Evolutionary conservation across 2,329 filamentous ascomycete genomes (phyloP).

Genomic region (Botrytis tulipae): DNA sequence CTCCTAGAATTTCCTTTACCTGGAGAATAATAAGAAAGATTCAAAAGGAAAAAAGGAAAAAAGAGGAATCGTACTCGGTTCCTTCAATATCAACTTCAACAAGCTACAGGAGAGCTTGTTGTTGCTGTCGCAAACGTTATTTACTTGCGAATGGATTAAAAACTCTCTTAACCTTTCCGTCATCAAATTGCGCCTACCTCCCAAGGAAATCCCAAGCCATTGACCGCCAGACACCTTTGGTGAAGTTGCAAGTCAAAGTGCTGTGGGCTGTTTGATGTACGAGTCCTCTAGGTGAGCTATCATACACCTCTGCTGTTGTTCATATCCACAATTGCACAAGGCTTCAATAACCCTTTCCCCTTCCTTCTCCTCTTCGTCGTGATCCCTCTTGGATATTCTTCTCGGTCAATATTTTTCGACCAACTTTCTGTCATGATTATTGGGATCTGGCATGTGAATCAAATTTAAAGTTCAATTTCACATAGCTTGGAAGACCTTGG

Average conservation of each 20-base stretch:
- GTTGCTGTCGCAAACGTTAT: background rate
- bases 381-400: conserved; percentile 5
- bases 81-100: background rate
- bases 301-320: conserved; percentile 2
- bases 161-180: background rate
- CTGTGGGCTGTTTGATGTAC: background rate
- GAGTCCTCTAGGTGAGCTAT: conserved; percentile 6
- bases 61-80: background rate
- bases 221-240: conserved; percentile 1
- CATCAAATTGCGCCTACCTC: conserved; percentile 1
- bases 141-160: background rate
- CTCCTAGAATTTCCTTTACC: background rate
- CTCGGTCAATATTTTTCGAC: background rate
- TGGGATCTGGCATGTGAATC: background rate
- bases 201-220: background rate
- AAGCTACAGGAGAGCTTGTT: background rate
- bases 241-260: background rate
- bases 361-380: background rate
- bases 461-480: background rate
- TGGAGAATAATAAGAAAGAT: background rate
- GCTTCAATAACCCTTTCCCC: background rate
- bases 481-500: conserved; percentile 19
- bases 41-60: background rate
- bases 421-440: background rate
- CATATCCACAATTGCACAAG: conserved; percentile 4